These are phyloP conservation scores for Colletotrichum sp. DNA, from an alignment of 2,329 filamentous ascomycete species.

Conservation along the genomic window DNA sequence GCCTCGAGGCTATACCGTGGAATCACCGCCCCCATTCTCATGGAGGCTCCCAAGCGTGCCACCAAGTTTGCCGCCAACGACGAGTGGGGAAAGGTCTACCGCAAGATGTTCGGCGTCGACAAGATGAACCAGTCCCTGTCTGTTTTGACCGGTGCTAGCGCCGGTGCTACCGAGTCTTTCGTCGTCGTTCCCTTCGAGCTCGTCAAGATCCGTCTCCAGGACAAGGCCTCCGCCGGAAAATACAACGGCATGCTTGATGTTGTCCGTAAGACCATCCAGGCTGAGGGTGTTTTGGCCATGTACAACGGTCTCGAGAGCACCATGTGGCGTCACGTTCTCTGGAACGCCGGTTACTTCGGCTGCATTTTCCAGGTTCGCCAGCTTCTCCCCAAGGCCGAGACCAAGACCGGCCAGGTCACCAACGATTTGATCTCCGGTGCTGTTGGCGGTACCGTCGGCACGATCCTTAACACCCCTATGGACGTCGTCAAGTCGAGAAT, in stretches of 20 bases:
- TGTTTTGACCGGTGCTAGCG: conserved; percentile 90
- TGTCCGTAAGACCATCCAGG: conserved; percentile 79
- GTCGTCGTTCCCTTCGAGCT: conserved; percentile 98
- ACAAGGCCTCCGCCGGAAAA: conserved; percentile 89
- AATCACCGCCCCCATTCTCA: conserved; percentile 93
- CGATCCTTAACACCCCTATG: conserved; percentile 92
- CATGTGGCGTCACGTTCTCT: conserved; percentile 88
- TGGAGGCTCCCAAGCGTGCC: conserved; percentile 93
- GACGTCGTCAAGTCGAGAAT: conserved; percentile 98
- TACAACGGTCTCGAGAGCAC: conserved; percentile 98
- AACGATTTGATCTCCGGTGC: conserved; percentile 90
- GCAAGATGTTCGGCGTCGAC: conserved; percentile 79
- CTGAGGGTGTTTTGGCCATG: conserved; percentile 84
- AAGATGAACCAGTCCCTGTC: conserved; percentile 94
- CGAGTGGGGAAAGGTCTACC: conserved; percentile 95
- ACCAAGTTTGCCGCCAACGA: conserved; percentile 99
- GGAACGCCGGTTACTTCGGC: conserved; percentile 97
- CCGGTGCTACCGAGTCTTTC: conserved; percentile 93
- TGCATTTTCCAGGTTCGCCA: conserved; percentile 97
- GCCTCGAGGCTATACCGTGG: conserved; percentile 93
- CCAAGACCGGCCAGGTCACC: conserved; percentile 79
- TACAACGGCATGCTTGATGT: conserved; percentile 85
- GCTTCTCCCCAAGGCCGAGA: conserved; percentile 80
- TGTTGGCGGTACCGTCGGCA: conserved; percentile 87
- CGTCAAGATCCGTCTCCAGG: conserved; percentile 97